Base-by-base conservation (phyloP, 2,329 filamentous ascomycete species). In the Cryoendolithus antarcticus region DNA sequence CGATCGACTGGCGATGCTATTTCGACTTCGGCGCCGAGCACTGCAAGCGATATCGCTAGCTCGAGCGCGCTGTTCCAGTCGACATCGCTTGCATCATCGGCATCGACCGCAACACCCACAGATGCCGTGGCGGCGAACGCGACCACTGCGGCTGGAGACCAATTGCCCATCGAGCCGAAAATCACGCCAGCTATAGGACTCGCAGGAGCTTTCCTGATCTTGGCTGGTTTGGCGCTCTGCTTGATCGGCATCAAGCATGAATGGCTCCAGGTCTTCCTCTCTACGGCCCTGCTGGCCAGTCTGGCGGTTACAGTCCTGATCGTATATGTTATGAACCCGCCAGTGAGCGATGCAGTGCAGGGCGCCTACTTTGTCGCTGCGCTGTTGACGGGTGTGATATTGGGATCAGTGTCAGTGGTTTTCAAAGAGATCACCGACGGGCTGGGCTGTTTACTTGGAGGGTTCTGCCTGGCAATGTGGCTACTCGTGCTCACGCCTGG, bases 401-500 rank as follows among this genome's bases (percentile, higher is more conserved):
- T 93, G 12, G 89, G 88, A 10, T 82, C 70, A 9, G 64, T 80
- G 3, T 75, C 86, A 1, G 69, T 86, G 6, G 69, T 93, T 8
- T 94, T 95, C 62, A 74, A 77, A 41, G 86, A 95, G 51, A 69
- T 94, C 33, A 86, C 85, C 0, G 80, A 82, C 58, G 81, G 86
- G 40, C 65, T 94, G n/a, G 85, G 82, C 2, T 94, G 85, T 54
- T 65, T 89, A n/a, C 67, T 94, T 0, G 86, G 86, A 19, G 86
- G 86, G 1, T 93, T 91, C 58, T 86, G 79, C 46, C 56, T 91
- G 6, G 77, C 79, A 55, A 93, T 93, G 86, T 96, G 89, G 89
- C 69, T 96, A 37, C 69, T 95, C 34, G 80, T 79, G 15, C 62
- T 95, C 32, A 79, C 77, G 40, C 69, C 77, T 0, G 88, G 86